Evolutionary conservation across 495 filamentous ascomycete genomes (phyloP).

Genomic region (Penicillium riverlandense): DNA sequence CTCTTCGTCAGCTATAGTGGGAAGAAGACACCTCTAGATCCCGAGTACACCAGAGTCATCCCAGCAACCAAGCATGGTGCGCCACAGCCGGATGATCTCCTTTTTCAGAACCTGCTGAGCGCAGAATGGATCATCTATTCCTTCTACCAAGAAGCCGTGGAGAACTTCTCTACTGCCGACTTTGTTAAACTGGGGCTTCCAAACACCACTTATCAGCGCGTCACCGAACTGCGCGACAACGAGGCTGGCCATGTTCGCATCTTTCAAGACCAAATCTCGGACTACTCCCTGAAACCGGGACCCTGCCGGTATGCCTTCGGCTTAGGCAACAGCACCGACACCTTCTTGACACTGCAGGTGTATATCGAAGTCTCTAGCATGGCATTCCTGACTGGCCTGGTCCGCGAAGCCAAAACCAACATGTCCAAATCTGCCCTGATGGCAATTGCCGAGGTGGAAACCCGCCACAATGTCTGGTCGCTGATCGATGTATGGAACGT

Average conservation of each 20-base stretch:
- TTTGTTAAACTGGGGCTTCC: conserved; percentile 38
- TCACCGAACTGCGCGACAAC: conserved; percentile 49
- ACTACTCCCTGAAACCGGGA: conserved; percentile 44
- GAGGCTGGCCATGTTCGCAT: conserved; percentile 50
- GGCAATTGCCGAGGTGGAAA: conserved; percentile 41
- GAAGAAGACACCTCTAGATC: conserved; percentile 12
- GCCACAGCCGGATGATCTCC: conserved; percentile 33
- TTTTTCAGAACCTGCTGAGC: conserved; percentile 46
- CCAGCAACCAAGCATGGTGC: conserved; percentile 3
- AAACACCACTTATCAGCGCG: conserved; percentile 38
- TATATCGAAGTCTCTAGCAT: conserved; percentile 47
- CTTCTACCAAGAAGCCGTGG: conserved; percentile 47
- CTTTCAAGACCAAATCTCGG: conserved; percentile 47
- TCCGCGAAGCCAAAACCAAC: conserved; percentile 30
- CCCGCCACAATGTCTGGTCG: conserved; percentile 44
- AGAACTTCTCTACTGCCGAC: conserved; percentile 30
- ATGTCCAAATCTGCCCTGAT: conserved; percentile 35
- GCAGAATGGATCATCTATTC: conserved; percentile 50
- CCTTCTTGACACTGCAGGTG: conserved; percentile 39
- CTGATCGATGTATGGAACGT: conserved; percentile 44
- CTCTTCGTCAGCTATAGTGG: conserved; percentile 38
- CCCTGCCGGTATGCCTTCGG: conserved; percentile 42
- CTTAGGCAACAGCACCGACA: conserved; percentile 21
- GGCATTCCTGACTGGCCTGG: conserved; percentile 46
- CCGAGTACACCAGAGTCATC: conserved; percentile 3